phyloP scores from a whole-genome alignment of 2,329 filamentous ascomycete genomes.

The Verticillium nubilum region DNA sequence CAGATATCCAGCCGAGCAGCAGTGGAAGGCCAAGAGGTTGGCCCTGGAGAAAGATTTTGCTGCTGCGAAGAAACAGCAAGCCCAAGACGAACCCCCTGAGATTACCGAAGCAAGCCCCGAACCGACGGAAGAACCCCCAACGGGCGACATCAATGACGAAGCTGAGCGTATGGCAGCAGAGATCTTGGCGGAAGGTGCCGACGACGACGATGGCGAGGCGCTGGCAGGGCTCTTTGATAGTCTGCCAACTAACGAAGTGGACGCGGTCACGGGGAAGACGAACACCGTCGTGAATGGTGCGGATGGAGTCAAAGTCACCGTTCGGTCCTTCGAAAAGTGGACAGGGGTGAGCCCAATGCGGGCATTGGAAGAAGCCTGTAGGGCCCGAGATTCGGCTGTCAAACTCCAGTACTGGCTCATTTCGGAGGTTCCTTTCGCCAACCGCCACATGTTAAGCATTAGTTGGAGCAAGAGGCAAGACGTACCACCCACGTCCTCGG shows the following conservation, averaged over 20 bases:
- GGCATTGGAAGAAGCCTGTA: constrained; percentile 81
- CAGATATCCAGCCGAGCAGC: constrained; percentile 54
- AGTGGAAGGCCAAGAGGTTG: constrained; percentile 57
- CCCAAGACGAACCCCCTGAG: constrained; percentile 24
- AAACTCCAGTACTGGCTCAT: constrained; percentile 63
- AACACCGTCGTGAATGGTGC: constrained; percentile 47
- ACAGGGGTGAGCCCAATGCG: constrained; percentile 70
- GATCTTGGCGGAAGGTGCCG: constrained; percentile 48
- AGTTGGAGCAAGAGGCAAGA: constrained; percentile 73
- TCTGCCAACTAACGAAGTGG: constrained; percentile 55
- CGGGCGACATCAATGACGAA: constrained; percentile 47
- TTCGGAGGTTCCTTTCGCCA: constrained; percentile 69
- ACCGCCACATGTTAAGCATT: constrained; percentile 69
- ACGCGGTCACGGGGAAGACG: constrained; percentile 52
- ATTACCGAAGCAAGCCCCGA: background rate
- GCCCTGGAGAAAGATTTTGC: constrained; percentile 58
- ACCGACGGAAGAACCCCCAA: background rate
- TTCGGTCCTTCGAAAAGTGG: constrained; percentile 82
- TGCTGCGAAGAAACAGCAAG: constrained; percentile 35
- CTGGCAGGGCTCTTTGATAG: constrained; percentile 53
- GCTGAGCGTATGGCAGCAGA: constrained; percentile 55
- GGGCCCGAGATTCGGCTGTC: constrained; percentile 67
- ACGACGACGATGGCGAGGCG: constrained; percentile 49
- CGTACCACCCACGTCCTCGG: constrained; percentile 32
- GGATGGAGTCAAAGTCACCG: constrained; percentile 50